Base-by-base conservation (phyloP, 140 eudicot genomes). In the Erigeron philadelphicus region DNA sequence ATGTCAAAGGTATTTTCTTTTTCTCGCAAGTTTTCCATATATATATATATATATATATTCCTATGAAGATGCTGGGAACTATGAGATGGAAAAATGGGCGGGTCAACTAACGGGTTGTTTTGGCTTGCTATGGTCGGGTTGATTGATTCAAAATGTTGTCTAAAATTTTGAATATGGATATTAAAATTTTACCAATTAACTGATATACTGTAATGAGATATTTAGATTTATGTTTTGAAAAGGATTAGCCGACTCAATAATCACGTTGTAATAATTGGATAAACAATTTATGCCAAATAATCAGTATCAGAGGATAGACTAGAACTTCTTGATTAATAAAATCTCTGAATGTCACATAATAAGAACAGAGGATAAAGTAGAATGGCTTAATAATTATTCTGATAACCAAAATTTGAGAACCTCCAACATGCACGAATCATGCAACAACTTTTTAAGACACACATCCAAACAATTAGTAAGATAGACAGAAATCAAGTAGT, bases 1-100 rank as follows among this genome's bases (percentile, higher is more conserved):
- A 86, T 89, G 98, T 70, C 93, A 41, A 93, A 93, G 98, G 98
- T 93, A 81, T 43, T 41, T 5, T 66, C 7, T 52, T 6, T 31
- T 61, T 17, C 13, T 38, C 41, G 19, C 15, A 8, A 57, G 21
- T 31, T 61, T 17, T 9, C 8, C 41, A 57, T 6, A 8, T 17
- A 18, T 21, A 0, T 11, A 18, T 21, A 0, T 11, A n/a, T n/a
- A 57, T 6, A 8, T 17, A 18, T 21, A 0, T 11, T 7, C 13
- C 64, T 58, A 58, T 25, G 9, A 58, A 9, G 42, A 4, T 5
- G 6, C 16, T n/a, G 11, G 8, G 9, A 10, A 8, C 10, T 57
- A 18, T 18, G 41, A 57, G 7, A 40, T 23, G 42, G 41, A 3
- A 58, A 25, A 11, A 8, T 23, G 43, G 42, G 42, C 8, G 7